Evolutionary conservation across 306 rosid species (phyloP).

Genomic region (Vachellia pachyceras): DNA sequence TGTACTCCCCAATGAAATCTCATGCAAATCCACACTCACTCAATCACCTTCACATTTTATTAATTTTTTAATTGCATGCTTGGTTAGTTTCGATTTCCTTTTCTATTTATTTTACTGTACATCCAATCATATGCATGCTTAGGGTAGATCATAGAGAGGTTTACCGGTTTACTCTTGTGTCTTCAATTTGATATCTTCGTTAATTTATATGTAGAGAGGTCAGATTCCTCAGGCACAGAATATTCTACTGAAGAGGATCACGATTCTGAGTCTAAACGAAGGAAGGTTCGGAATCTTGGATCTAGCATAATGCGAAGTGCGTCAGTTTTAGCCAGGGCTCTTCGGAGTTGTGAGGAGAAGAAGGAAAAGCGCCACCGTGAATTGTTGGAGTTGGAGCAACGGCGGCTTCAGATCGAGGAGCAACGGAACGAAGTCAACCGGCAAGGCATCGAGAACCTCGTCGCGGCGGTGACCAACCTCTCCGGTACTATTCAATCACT

Average conservation of each 20-base stretch:
- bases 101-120: not conserved
- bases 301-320: slow-evolving; percentile 63
- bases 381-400: slow-evolving; percentile 48
- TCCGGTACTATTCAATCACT: slow-evolving; percentile 66
- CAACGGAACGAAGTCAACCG: slow-evolving; percentile 50
- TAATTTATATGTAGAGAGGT: slow-evolving; percentile 42
- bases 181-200: not conserved
- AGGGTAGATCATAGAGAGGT: not conserved
- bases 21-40: slow-evolving; percentile 49
- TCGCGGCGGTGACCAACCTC: slow-evolving; percentile 58
- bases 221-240: slow-evolving; percentile 57
- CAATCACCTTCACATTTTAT: slow-evolving; percentile 26
- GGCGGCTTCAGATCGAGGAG: slow-evolving; percentile 61
- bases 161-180: no score
- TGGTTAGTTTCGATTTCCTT: not conserved
- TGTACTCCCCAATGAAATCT: slow-evolving; percentile 31
- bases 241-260: slow-evolving; percentile 42
- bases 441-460: slow-evolving; percentile 60
- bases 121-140: not conserved
- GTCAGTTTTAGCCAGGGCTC: slow-evolving; percentile 52
- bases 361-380: slow-evolving; percentile 65
- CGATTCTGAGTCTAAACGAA: slow-evolving; percentile 46
- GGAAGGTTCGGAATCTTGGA: slow-evolving; percentile 57
- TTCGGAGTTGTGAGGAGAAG: slow-evolving; percentile 55
- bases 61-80: not conserved